These are phyloP conservation scores for Carnegiea gigantea DNA, from an alignment of 179 eudicot species.

Conservation along the genomic window DNA sequence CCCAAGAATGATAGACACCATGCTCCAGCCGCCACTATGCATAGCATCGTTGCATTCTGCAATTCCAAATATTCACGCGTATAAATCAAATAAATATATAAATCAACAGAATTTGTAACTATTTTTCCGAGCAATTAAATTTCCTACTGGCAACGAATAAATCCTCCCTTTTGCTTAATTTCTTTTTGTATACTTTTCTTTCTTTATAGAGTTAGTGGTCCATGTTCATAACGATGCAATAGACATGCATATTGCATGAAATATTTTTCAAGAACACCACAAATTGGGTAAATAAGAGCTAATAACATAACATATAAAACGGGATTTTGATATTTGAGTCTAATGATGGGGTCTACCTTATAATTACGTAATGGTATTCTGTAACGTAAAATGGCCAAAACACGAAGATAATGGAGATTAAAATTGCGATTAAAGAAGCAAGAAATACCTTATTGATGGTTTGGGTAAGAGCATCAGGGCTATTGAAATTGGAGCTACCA, in stretches of 20 bases:
- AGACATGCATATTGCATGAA: neutral
- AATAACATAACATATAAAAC: no score
- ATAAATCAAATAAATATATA: neutral
- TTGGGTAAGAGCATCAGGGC: constrained; percentile 26
- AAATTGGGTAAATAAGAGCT: neutral
- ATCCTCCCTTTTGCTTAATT: neutral
- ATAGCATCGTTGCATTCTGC: constrained; percentile 70
- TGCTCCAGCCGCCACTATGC: constrained; percentile 65
- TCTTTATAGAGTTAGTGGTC: neutral
- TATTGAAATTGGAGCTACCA: constrained; percentile 13
- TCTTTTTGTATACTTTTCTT: neutral
- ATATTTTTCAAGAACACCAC: neutral
- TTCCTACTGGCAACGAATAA: neutral
- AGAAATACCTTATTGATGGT: constrained; percentile 54
- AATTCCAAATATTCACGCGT: constrained; percentile 7
- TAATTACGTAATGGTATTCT: no score
- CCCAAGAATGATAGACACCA: constrained; percentile 80
- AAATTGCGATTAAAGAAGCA: neutral
- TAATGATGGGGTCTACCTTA: no score
- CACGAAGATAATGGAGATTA: neutral
- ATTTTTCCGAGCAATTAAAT: neutral
- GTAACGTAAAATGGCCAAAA: neutral
- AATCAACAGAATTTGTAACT: neutral
- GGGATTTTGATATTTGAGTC: no score
- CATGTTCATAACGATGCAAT: neutral